Evolutionary conservation across 2,329 filamentous ascomycete genomes (phyloP).

Genomic region (Nothophaeocryptopus gaeumannii): DNA sequence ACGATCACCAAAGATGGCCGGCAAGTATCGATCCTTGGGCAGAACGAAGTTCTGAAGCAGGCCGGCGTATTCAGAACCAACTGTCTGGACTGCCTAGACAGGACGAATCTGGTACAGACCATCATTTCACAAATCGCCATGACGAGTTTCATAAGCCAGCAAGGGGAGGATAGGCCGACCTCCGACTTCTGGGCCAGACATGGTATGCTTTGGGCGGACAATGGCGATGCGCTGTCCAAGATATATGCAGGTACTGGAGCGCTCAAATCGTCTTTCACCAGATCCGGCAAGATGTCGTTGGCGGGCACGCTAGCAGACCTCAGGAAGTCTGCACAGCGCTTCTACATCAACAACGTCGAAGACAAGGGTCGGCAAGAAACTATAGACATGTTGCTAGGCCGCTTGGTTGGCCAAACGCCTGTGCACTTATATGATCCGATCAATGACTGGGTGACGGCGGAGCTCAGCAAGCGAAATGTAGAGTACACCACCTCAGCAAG

Average conservation of each 20-base stretch:
- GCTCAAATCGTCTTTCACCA: conserved; percentile 90
- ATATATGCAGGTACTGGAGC: conserved; percentile 97
- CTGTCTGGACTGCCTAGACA: conserved; percentile 90
- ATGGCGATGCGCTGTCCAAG: conserved; percentile 87
- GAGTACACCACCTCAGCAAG: conserved; percentile 74
- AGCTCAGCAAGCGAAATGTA: conserved; percentile 62
- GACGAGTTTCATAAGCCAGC: conserved; percentile 75
- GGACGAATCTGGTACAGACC: conserved; percentile 93
- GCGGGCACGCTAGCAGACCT: conserved; percentile 93
- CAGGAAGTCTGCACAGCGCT: conserved; percentile 85
- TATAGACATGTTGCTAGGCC: conserved; percentile 89
- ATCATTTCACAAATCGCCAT: conserved; percentile 93
- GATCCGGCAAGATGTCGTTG: conserved; percentile 91
- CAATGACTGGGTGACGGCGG: conserved; percentile 80
- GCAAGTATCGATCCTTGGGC: conserved; percentile 27
- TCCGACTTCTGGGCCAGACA: conserved; percentile 90
- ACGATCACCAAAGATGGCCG: conserved; percentile 39
- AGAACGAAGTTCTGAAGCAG: conserved; percentile 69
- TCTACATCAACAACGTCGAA: conserved; percentile 97
- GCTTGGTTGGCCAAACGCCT: conserved; percentile 75
- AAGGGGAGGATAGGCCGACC: conserved; percentile 60
- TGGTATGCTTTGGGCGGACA: conserved; percentile 93
- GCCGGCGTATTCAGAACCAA: conserved; percentile 96
- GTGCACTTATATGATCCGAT: conserved; percentile 91
- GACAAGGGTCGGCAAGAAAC: conserved; percentile 91